Evolutionary conservation across 1,139 yeast genomes (phyloP).

Genomic region (Nakaseomyces nivariensis): DNA sequence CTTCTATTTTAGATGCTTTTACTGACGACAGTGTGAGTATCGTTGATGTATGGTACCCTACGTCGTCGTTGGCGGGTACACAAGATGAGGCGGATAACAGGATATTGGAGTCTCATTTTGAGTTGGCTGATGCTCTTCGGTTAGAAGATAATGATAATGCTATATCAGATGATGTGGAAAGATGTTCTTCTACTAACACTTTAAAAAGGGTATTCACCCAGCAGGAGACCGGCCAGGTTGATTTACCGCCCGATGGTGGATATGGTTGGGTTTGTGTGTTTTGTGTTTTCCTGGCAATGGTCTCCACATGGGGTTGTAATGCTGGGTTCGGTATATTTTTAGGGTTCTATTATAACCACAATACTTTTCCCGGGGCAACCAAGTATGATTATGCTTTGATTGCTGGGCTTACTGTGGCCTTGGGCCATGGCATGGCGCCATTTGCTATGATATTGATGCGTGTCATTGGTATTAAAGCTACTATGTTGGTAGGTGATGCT

Average conservation of each 20-base stretch:
- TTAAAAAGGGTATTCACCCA: constrained; percentile 31
- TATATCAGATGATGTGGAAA: neutral
- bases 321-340: constrained; percentile 62
- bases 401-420: constrained; percentile 53
- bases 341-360: constrained; percentile 40
- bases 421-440: constrained; percentile 54
- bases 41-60: neutral
- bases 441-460: constrained; percentile 34
- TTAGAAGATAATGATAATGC: neutral
- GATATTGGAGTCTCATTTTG: neutral
- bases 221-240: constrained; percentile 26
- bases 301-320: constrained; percentile 68
- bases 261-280: constrained; percentile 61
- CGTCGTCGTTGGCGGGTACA: neutral
- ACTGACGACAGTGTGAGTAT: neutral
- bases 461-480: constrained; percentile 32
- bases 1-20: neutral
- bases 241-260: constrained; percentile 56
- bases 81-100: neutral
- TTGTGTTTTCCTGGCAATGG: constrained; percentile 43
- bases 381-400: constrained; percentile 55
- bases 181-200: constrained; percentile 5
- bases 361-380: constrained; percentile 48
- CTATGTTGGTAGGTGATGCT: constrained; percentile 40
- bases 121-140: neutral